Evolutionary conservation across 2,329 filamentous ascomycete genomes (phyloP).

Genomic region (Microsporum canis): DNA sequence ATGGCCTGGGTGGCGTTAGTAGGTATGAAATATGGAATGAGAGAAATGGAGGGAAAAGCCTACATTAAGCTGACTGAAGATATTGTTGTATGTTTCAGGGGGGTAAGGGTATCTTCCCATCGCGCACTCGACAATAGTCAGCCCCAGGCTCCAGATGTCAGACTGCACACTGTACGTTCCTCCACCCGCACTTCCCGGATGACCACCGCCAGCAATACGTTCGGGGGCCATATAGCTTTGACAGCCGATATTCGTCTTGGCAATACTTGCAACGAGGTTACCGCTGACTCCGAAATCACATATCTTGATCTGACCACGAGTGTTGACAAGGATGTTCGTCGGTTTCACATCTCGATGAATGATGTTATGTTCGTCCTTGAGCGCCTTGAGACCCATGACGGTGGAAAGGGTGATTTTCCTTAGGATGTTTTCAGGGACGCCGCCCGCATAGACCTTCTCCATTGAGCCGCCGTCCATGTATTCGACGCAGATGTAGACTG

Average conservation of each 20-base stretch:
- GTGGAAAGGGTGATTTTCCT: slow-evolving; percentile 85
- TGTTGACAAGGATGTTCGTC: slow-evolving; percentile 94
- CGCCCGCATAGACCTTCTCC: slow-evolving; percentile 86
- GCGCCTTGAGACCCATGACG: slow-evolving; percentile 75
- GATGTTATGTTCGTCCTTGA: slow-evolving; percentile 98
- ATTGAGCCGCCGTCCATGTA: slow-evolving; percentile 98
- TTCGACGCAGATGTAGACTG: slow-evolving; percentile 98
- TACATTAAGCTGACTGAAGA: slow-evolving; percentile 93
- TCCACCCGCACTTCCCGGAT: slow-evolving; percentile 55
- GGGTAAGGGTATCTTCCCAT: slow-evolving; percentile 92
- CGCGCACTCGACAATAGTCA: slow-evolving; percentile 93
- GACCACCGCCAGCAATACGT: slow-evolving; percentile 74
- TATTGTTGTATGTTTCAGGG: slow-evolving; percentile 93
- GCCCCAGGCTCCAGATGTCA: slow-evolving; percentile 90
- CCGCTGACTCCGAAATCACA: slow-evolving; percentile 97
- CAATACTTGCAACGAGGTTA: slow-evolving; percentile 92
- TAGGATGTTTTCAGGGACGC: slow-evolving; percentile 77
- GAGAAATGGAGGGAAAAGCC: slow-evolving; percentile 30
- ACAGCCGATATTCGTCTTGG: slow-evolving; percentile 96
- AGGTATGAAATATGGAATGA: slow-evolving; percentile 8
- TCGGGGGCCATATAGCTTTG: slow-evolving; percentile 99
- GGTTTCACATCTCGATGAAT: slow-evolving; percentile 98
- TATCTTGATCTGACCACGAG: slow-evolving; percentile 84
- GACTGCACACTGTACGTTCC: slow-evolving; percentile 96
- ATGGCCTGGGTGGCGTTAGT: slow-evolving; percentile 57